Conservation (phyloP, 2,329 filamentous ascomycete genomes). For the Alternaria postmessia region DNA sequence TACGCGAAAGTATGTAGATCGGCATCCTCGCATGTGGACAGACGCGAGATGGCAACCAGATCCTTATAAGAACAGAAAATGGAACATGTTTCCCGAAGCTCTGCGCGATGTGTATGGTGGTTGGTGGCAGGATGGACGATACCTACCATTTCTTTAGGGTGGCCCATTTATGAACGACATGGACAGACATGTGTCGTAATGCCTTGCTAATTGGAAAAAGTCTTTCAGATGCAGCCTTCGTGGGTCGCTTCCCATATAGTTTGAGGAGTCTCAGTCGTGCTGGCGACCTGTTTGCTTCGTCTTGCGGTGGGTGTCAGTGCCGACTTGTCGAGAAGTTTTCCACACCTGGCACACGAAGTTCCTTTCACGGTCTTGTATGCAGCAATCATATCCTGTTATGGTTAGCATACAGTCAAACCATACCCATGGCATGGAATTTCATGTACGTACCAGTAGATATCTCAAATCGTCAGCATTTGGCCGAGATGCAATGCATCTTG, state of each 20-base stretch:
- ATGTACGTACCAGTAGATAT: conserved; percentile 44
- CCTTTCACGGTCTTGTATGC: conserved; percentile 47
- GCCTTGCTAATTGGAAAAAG: neutral
- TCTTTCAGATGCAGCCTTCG: conserved; percentile 34
- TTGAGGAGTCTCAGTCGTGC: conserved; percentile 25
- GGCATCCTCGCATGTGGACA: conserved; percentile 39
- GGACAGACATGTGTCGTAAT: neutral
- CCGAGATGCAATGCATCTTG: conserved; percentile 46
- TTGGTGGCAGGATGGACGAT: conserved; percentile 36
- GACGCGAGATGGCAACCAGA: conserved; percentile 43
- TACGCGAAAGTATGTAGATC: conserved; percentile 42
- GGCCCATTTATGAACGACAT: conserved; percentile 6
- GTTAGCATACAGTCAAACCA: conserved; percentile 20
- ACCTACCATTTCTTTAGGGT: conserved; percentile 18
- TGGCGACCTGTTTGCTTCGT: conserved; percentile 35
- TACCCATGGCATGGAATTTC: neutral
- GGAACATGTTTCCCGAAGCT: conserved; percentile 34
- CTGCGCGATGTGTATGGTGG: conserved; percentile 34
- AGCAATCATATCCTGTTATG: conserved; percentile 49
- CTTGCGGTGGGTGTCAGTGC: conserved; percentile 41
- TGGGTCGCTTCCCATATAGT: conserved; percentile 49
- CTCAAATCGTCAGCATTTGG: conserved; percentile 42
- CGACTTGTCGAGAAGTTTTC: conserved; percentile 37
- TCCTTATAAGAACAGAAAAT: conserved; percentile 23
- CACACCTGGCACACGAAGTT: conserved; percentile 45